These are phyloP conservation scores for Pyrenophora seminiperda DNA, from an alignment of 2,329 filamentous ascomycete genomes.

Conservation along the genomic window DNA sequence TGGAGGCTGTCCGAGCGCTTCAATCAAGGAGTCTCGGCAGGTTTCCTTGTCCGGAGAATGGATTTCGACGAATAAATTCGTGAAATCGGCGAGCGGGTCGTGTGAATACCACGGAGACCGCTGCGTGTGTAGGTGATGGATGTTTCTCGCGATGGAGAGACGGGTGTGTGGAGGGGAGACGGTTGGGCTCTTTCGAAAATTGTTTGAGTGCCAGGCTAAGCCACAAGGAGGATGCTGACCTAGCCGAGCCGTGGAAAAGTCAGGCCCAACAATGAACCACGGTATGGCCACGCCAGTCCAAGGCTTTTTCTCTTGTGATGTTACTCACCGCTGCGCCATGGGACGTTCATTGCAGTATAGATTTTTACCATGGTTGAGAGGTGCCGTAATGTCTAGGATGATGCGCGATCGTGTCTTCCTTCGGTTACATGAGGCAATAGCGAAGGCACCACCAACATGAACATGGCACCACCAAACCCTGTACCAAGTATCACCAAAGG, in stretches of 20 bases:
- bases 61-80: constrained; percentile 47
- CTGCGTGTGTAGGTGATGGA: constrained; percentile 38
- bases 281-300: neutral
- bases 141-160: constrained; percentile 46
- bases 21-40: constrained; percentile 39
- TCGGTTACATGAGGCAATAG: constrained; percentile 13
- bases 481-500: too few species aligned
- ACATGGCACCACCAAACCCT: neutral
- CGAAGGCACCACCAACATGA: constrained; percentile 14
- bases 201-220: constrained; percentile 34
- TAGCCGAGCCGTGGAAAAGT: constrained; percentile 17
- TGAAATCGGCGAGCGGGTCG: constrained; percentile 48
- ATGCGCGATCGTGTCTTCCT: constrained; percentile 3
- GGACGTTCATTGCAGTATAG: neutral
- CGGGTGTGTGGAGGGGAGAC: constrained; percentile 20
- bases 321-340: neutral
- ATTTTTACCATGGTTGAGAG: neutral
- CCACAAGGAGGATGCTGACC: constrained; percentile 19
- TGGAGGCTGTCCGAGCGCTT: constrained; percentile 43
- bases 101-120: constrained; percentile 34
- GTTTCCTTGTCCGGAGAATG: constrained; percentile 27
- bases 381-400: neutral
- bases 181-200: constrained; percentile 27
- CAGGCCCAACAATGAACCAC: constrained; percentile 9
- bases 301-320: neutral